phyloP scores from a whole-genome alignment of 2,329 filamentous ascomycete genomes.

The Epichloe glyceriae region DNA sequence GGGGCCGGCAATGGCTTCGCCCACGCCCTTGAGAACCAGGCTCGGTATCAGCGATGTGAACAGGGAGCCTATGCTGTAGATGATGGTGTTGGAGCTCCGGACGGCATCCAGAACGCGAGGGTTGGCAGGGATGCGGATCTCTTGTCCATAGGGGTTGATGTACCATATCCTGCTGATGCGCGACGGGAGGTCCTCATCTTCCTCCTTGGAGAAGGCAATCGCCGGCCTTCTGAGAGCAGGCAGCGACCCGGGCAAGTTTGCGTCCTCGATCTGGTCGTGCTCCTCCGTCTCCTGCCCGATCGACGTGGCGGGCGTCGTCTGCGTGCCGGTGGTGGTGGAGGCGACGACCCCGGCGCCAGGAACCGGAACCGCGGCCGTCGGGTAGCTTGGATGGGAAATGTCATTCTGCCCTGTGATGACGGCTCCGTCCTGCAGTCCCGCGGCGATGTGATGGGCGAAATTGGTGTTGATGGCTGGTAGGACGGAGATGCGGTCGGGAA shows the following conservation, averaged over 20 bases:
- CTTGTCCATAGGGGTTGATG: conserved; percentile 97
- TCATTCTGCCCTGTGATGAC: conserved; percentile 85
- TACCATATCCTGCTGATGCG: conserved; percentile 84
- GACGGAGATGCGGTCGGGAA: conserved; percentile 63
- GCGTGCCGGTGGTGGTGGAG: conserved; percentile 9
- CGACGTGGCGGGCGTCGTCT: conserved; percentile 15
- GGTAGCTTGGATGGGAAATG: conserved; percentile 70
- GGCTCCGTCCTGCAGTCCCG: conserved; percentile 61
- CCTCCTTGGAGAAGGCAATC: conserved; percentile 66
- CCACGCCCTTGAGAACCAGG: conserved; percentile 62
- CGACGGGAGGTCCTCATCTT: conserved; percentile 61
- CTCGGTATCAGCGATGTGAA: conserved; percentile 84
- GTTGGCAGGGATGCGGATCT: conserved; percentile 77
- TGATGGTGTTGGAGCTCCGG: conserved; percentile 48
- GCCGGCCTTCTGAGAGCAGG: conserved; percentile 69
- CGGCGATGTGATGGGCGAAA: conserved; percentile 89
- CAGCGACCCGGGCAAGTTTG: conserved; percentile 68
- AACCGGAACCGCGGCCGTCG: conserved; percentile 32
- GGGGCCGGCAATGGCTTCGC: conserved; percentile 38
- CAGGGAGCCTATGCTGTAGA: conserved; percentile 89
- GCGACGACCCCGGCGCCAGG: conserved; percentile 15
- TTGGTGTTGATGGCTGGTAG: conserved; percentile 90
- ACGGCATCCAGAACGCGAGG: conserved; percentile 64
- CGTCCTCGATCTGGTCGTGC: conserved; percentile 62
- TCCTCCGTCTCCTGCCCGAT: conserved; percentile 35